Base-by-base conservation (phyloP, 176 grass and related monocot species). In the Aegilops sharonensis region DNA sequence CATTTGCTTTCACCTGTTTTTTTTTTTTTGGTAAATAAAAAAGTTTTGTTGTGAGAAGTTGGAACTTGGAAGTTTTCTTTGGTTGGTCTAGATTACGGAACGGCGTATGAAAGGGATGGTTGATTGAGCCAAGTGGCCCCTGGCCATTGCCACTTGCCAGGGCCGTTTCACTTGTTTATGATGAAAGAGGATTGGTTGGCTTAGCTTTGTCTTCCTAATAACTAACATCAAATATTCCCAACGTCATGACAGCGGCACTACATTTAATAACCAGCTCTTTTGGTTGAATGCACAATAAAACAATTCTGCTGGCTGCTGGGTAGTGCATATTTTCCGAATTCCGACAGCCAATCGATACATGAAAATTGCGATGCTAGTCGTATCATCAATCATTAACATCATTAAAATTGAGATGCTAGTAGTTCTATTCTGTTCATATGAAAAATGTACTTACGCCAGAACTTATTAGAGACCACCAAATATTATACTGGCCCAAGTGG, bases 141-240 rank as follows among this genome's bases (percentile, higher is more conserved):
- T 84, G 45, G 67, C 4, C 35, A 29, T 75, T 84, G 75, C 60
- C 57, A 67, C n/a, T 75, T 84, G 75, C 60, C 57, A 67, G 75
- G 24, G 74, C 23, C 45, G 74, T 36, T 78, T 31, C 30, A 68
- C 27, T 43, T 76, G 39, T 75, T 77, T 85, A 85, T 77, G 71
- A 29, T 68, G 23, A 34, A 34, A 57, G 17, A 67, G 6, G 65
- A 37, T 9, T 73, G 85, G 64, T 72, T 86, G 64, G 11, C 34
- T 73, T 78, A 25, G 74, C 23, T 86, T 83, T 83, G 34, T 34
- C 64, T 36, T 29, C 31, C 73, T 73, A 73, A 57, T 86, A 80
- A 89, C 24, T 36, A 81, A 67, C 42, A 13, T 11, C 48, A 81
- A 81, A 79, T 87, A 87, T 83, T 82, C 32, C 65, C 25, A 87